Evolutionary conservation across 306 rosid genomes (phyloP).

Genomic region (Psophocarpus tetragonolobus): DNA sequence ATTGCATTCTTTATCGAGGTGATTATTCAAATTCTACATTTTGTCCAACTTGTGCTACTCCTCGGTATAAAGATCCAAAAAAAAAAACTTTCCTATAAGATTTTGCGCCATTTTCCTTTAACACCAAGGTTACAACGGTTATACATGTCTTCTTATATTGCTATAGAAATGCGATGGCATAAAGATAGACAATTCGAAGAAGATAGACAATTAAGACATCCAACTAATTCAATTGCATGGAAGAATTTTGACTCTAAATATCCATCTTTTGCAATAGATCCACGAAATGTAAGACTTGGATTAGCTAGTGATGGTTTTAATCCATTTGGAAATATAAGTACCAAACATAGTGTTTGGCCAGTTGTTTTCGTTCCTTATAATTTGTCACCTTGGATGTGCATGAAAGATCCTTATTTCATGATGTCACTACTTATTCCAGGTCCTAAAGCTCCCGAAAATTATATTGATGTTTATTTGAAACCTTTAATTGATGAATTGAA

Average conservation of each 20-base stretch:
- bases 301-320: background rate
- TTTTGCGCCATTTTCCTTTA: background rate
- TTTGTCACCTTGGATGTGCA: slow-evolving; percentile 12
- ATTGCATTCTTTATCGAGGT: background rate
- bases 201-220: background rate
- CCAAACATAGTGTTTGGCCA: background rate
- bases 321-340: background rate
- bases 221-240: too few relatives aligned
- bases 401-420: slow-evolving; percentile 11
- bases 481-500: slow-evolving; percentile 12
- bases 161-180: too few relatives aligned
- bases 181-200: background rate
- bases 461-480: background rate
- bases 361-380: too few relatives aligned
- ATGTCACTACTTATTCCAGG: background rate
- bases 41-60: background rate
- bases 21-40: background rate
- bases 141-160: too few relatives aligned
- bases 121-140: background rate
- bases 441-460: background rate
- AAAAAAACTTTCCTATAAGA: background rate
- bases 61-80: background rate
- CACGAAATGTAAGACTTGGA: background rate
- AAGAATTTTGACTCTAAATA: background rate
- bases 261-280: too few relatives aligned